These are phyloP conservation scores for Thalassiosira hispida DNA, from an alignment of 352 stramenopile genomes.

Conservation along the genomic window DNA sequence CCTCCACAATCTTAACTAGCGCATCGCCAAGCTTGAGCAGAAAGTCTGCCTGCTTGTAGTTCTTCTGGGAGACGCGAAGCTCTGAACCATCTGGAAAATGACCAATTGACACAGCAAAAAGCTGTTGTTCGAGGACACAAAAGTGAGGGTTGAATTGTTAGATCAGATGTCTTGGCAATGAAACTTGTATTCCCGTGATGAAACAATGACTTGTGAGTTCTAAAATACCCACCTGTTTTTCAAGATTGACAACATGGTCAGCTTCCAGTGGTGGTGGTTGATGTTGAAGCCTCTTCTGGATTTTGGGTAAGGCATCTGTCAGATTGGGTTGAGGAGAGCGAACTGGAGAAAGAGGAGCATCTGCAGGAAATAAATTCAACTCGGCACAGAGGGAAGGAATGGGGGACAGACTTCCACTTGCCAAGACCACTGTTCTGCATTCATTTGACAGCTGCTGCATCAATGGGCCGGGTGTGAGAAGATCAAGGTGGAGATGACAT, in stretches of 20 bases:
- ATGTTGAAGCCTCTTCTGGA: conserved; percentile 60
- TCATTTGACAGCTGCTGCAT: conserved; percentile 62
- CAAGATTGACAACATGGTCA: conserved; percentile 75
- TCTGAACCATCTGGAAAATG: conserved; percentile 65
- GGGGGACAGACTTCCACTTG: conserved; percentile 68
- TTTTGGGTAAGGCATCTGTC: conserved; percentile 6
- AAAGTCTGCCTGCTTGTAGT: conserved; percentile 70
- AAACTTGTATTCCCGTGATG: no score
- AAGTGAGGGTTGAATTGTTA: no score
- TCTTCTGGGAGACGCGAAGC: conserved; percentile 61
- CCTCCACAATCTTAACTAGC: conserved; percentile 67
- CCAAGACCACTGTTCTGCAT: conserved; percentile 68
- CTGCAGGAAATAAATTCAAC: conserved; percentile 62
- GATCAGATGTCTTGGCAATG: no score
- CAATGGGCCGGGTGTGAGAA: conserved; percentile 68
- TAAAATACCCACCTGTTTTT: no score
- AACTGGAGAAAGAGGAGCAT: conserved; percentile 5
- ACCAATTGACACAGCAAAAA: conserved; percentile 71
- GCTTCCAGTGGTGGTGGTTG: conserved; percentile 73
- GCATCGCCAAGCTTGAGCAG: conserved; percentile 71
- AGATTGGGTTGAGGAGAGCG: background rate
- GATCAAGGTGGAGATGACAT: conserved; percentile 58
- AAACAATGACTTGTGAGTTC: no score
- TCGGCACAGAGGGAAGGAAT: conserved; percentile 74
- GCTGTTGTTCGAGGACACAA: no score